Base-by-base conservation (phyloP, 768 basidiomycete genomes). In the Glaciozyma martinii region DNA sequence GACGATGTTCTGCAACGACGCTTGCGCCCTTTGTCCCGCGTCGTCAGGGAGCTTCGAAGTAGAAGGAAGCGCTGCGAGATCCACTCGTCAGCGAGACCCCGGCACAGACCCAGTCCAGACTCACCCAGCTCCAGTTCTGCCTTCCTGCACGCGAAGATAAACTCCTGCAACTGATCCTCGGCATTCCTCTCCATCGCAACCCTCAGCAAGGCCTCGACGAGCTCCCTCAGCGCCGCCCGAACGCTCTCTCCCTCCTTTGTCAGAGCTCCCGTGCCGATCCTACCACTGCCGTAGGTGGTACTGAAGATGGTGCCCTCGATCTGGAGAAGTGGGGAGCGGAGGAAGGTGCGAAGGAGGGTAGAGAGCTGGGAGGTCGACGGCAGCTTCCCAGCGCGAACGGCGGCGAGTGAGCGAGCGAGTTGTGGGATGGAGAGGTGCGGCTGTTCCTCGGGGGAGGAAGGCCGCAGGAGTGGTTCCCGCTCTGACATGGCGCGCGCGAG, bases 131-230 rank as follows among this genome's bases (percentile, higher is more conserved):
- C 42, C 19, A 65, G 44, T n/a, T 63, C 9, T 3, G 21, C 44
- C 23, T 29, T 23, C n/a, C 43, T 33, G 8, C 43, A 53, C 13
- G 50, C n/a, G 46, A 42, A 60, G 1, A 57, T 1, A n/a, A 69
- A 69, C 30, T 65, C 61, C 18, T 69, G 67, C 67, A 63, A 62
- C 13, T 49, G 18, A 13, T 29, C 42, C 1, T 32, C 60, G 42
- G 42, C 29, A 50, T 65, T 62, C 43, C 61, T 33, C 27, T 60
- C 43, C 25, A 29, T n/a, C 8, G 65, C 60, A 23, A 63, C 42
- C 13, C 54, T 56, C 18, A 42, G 12, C n/a, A 50, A 3, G 10
- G 55, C 52, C 55, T 42, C 23, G 8, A 63, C 19, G 25, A 27
- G n/a, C 27, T 65, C 62, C 25, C 59, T 25, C 44, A 44, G 25